A percentile compares a stretch with the other conserved stretches of the same genome.
Conservation (phyloP, 805 yeast species). For the Metschnikowia colocasiae region DNA sequence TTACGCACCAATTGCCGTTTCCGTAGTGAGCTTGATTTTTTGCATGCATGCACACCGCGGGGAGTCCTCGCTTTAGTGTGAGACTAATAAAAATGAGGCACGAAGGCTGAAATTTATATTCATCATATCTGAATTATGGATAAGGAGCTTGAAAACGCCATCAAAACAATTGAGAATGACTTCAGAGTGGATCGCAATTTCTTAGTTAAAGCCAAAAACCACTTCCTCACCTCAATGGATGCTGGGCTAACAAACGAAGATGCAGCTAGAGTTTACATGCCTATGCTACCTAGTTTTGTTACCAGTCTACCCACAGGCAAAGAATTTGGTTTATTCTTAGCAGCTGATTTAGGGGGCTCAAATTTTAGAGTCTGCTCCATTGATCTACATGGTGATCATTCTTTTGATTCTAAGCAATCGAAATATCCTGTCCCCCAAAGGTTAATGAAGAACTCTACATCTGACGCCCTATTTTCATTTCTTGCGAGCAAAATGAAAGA, state of each 20-base stretch:
- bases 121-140: constrained; percentile 12
- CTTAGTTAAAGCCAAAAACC: constrained; percentile 46
- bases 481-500: constrained; percentile 66
- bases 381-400: constrained; percentile 66
- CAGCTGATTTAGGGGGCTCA: constrained; percentile 96
- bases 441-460: constrained; percentile 59
- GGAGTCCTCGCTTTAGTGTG: not conserved
- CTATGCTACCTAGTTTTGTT: constrained; percentile 93
- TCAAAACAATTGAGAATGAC: constrained; percentile 36
- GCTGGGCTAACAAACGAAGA: constrained; percentile 48
- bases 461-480: constrained; percentile 66
- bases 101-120: not conserved
- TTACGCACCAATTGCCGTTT: not conserved
- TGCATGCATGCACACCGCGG: constrained; percentile 6
- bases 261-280: constrained; percentile 45
- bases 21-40: not conserved
- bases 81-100: not conserved
- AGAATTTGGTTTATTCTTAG: constrained; percentile 78
- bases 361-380: constrained; percentile 94
- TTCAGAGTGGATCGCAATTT: constrained; percentile 42
- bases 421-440: constrained; percentile 79
- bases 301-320: constrained; percentile 81
- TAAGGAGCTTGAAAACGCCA: constrained; percentile 20
- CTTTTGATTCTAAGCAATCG: constrained; percentile 71
- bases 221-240: constrained; percentile 59